Conservation (phyloP, 805 yeast species). For the Ogataea pini region DNA sequence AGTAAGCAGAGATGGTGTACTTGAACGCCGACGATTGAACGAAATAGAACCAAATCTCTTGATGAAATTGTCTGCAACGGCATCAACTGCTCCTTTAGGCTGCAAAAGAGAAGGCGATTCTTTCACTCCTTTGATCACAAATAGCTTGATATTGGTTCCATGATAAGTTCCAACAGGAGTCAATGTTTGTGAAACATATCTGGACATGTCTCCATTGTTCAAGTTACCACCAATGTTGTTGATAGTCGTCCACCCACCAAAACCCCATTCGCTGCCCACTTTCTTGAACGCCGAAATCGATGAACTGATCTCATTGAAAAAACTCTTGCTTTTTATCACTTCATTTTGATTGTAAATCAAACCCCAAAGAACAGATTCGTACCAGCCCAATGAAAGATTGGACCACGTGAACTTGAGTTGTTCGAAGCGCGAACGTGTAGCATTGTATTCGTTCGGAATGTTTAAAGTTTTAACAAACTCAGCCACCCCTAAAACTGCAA, state of each 20-base stretch:
- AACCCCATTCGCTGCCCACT: slow-evolving; percentile 39
- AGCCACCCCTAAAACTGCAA: slow-evolving; percentile 39
- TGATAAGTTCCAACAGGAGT: slow-evolving; percentile 42
- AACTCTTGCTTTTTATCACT: slow-evolving; percentile 31
- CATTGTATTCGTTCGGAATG: slow-evolving; percentile 41
- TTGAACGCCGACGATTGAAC: slow-evolving; percentile 28
- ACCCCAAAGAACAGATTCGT: slow-evolving; percentile 64
- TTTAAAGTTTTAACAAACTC: slow-evolving; percentile 14
- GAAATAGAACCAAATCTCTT: slow-evolving; percentile 49
- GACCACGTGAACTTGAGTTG: slow-evolving; percentile 64
- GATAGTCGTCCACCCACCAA: slow-evolving; percentile 24
- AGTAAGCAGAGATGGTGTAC: slow-evolving; percentile 25
- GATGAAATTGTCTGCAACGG: slow-evolving; percentile 49
- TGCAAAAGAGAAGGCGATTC: slow-evolving; percentile 30
- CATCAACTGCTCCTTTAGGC: slow-evolving; percentile 48
- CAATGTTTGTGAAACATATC: slow-evolving; percentile 17
- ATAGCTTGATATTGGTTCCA: slow-evolving; percentile 45
- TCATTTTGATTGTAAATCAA: slow-evolving; percentile 47
- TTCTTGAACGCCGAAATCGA: slow-evolving; percentile 35
- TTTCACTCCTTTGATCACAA: slow-evolving; percentile 34
- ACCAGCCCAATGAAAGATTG: slow-evolving; percentile 70
- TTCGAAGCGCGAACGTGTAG: slow-evolving; percentile 41
- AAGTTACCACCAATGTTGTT: not conserved
- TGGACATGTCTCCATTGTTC: slow-evolving; percentile 7
- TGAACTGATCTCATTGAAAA: slow-evolving; percentile 38